Base-by-base conservation (phyloP, 1,284 basidiomycete species). In the Cutaneotrichosporon dermatis region DNA sequence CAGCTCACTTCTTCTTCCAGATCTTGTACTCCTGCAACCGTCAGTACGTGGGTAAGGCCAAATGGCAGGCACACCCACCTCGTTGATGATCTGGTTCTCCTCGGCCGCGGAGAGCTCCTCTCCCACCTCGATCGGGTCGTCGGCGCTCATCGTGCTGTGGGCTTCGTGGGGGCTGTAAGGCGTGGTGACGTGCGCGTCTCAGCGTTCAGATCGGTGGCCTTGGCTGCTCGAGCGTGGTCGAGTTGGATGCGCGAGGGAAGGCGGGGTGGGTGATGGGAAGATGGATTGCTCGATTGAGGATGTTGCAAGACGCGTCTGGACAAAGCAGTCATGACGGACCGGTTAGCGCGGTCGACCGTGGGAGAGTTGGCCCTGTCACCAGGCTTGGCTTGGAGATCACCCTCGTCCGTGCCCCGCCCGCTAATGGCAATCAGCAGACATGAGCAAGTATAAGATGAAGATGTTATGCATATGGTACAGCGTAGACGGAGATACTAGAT, bases 31-130 rank as follows among this genome's bases (percentile, higher is more conserved):
- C 81, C 78, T 82, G 59, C 25, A 11, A n/a, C 9, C 10, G 58
- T 67, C 56, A 65, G 63, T 57, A 45, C 25, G 25, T 4, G 11
- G 13, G 53, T 4, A 13, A 37, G 12, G 8, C 6, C 11, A 49
- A 6, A n/a, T 4, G 6, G 25, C 4, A 25, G 15, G 4, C 4
- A 9, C 37, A 53, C 83, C 62, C 68, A 92, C 91, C 85, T 94
- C 91, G 68, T 94, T 94, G 75, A 93, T 91, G 55, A 91, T 80
- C 71, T 93, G 92, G 78, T 91, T 92, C 80, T 92, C 89, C 71
- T 71, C 70, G 6, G 68, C 61, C 13, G 66, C 59, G 34, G 67
- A 63, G 13, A 71, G 85, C 58, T 88, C 82, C 73, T 89, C 82
- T 63, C 89, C 87, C 61, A 76, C 62, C 46, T 71, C 71, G 59